Evolutionary conservation across 2,329 filamentous ascomycete species (phyloP), one percentile per base, ranked within the genome.

Genomic region (Botrytis hyacinthi): DNA sequence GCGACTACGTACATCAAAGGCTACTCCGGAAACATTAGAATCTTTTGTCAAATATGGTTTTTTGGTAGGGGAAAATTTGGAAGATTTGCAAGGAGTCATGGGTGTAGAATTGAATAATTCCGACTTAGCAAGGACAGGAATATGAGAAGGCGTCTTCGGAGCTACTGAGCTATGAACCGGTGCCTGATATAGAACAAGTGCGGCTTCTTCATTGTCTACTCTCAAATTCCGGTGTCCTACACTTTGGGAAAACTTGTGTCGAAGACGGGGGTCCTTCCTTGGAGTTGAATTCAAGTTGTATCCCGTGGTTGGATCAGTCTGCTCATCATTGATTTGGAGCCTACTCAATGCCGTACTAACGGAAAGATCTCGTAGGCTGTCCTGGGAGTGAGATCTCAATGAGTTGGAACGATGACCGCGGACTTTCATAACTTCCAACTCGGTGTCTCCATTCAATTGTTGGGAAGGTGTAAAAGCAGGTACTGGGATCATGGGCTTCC

Each of bases 1-100:
- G 76, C 91, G 90, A 75, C 89, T 89, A 78, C 94, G 91, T 77
- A 94, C 90, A 81, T 98, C 94, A 87, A 92, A 95, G 79, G 88
- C 92, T 93, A 87, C 76, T 83, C 81, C 82, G 78, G 84, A 86
- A 77, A 88, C 84, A 87, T 93, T 91, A 90, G 94, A 93, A 86
- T 91, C 84, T 84, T 90, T 92, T 77, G 87, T 91, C 79, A 95
- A 85, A 85, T 87, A 95, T 1, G 81, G 79, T 22, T 81, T 81
- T 76, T 87, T 87, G 66, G 80, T 80, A 77, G 81, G 76, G 74
- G 80, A 79, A 74, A 79, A 76, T 74, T 77, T 81, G 51, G 77
- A 83, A 74, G 84, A 85, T 79, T 84, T 86, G 77, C 78, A 78
- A 59, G 84, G 82, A 76, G 84, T 78, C 20, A 73, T 72, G 70